These are phyloP conservation scores for Pezicula radicicola DNA, from an alignment of 2,329 filamentous ascomycete genomes.

Conservation along the genomic window DNA sequence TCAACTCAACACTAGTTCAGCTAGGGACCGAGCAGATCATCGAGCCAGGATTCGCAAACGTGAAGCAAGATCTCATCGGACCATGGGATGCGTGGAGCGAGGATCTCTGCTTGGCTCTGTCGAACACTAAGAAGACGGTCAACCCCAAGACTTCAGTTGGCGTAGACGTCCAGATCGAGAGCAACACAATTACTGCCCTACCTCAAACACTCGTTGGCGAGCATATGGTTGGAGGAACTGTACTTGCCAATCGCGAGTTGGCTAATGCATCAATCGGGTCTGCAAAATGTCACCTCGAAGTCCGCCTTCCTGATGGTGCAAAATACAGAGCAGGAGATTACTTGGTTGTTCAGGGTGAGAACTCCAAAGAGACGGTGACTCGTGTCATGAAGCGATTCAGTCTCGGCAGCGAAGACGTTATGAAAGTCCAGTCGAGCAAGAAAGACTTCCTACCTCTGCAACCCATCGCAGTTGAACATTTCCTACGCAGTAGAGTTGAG, in stretches of 20 bases:
- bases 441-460: constrained; percentile 46
- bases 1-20: not conserved
- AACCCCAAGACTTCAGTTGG: too few species aligned
- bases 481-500: constrained; percentile 74
- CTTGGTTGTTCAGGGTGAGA: constrained; percentile 69
- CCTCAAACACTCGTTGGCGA: too few species aligned
- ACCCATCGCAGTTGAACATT: constrained; percentile 57
- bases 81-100: too few species aligned
- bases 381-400: constrained; percentile 58
- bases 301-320: constrained; percentile 63
- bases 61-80: too few species aligned
- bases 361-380: constrained; percentile 58
- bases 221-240: too few species aligned
- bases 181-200: too few species aligned
- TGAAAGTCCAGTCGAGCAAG: constrained; percentile 42
- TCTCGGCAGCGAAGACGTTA: constrained; percentile 61
- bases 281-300: not conserved
- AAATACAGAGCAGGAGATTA: constrained; percentile 74
- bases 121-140: too few species aligned
- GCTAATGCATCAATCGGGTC: not conserved
- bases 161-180: too few species aligned
- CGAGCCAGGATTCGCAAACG: too few species aligned
- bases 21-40: not conserved
- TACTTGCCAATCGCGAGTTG: too few species aligned
- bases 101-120: too few species aligned